Evolutionary conservation across 305 asterid species (phyloP), one percentile per base, ranked within the genome.

Genomic region (Fraxinus velutina): DNA sequence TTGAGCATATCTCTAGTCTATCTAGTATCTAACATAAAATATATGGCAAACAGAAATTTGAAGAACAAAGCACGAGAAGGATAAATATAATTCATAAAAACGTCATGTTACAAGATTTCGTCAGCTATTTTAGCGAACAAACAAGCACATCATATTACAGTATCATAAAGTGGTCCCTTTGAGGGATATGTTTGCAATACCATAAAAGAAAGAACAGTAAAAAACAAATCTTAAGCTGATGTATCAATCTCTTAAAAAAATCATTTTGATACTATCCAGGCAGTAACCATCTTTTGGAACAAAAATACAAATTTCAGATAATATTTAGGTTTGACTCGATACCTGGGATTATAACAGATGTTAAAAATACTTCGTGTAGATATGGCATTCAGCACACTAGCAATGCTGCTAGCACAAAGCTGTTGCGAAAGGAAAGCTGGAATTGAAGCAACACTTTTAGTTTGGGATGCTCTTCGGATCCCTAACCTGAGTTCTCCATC

Each of bases 401-500:
- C 83, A 78, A 93, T 72, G 76, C 92, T 84, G 88, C 92, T 89
- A 12, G 89, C 93, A 81, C 90, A 86, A 79, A 85, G 79, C 83
- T 77, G 91, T 50, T 90, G 94, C 84, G 86, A 76, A 76, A 73
- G 81, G 3, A 87, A 84, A 78, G 90, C 90, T 66, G 86, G 89
- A 75, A 87, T 73, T 29, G 90, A 78, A 27, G 93, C 86, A 85
- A 88, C 83, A 79, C 85, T 78, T 88, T 89, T 93, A 73, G 90
- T 86, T 55, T 92, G 97, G 17, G 87, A 86, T 81, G 97, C 97
- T 90, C 98, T 89, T 82, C 99, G 96, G 86, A 94, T 89, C 73
- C 99, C 99, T 76, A 96, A 92, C 92, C 98, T 92, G 52, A 96
- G 93, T 86, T 91, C 97, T 82, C 99, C 98, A 86, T 94, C 98